Percentiles rank a stretch among this genome's conserved stretches.
phyloP scores from a whole-genome alignment of 495 filamentous ascomycete species.

The Lindgomyces ingoldianus region DNA sequence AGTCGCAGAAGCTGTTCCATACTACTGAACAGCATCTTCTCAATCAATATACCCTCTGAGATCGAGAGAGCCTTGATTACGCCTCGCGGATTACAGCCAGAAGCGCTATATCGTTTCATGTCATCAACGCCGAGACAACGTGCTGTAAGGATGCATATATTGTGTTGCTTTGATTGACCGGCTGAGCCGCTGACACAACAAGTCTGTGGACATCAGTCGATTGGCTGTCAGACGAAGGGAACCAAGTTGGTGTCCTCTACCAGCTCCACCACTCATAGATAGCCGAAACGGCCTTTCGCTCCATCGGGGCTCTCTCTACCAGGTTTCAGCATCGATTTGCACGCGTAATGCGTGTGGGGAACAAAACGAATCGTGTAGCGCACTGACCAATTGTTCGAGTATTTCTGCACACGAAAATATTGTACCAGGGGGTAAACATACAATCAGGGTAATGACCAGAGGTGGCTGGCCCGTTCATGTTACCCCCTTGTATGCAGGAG shows the following conservation, averaged over 20 bases:
- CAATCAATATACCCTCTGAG: conserved; percentile 1
- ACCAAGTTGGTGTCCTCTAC: conserved; percentile 5
- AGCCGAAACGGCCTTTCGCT: background rate
- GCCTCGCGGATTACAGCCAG: background rate
- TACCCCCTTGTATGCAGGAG: no score
- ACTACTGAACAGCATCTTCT: conserved; percentile 1
- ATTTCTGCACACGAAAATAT: background rate
- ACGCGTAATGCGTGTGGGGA: background rate
- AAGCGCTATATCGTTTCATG: background rate
- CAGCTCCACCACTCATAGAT: conserved; percentile 1
- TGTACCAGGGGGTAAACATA: background rate
- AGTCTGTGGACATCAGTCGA: conserved; percentile 1
- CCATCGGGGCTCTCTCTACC: background rate
- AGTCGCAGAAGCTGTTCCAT: conserved; percentile 2
- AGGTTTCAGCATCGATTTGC: conserved; percentile 3
- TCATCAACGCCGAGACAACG: background rate
- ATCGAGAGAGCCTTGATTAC: background rate
- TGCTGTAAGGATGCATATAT: background rate
- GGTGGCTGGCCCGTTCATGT: background rate
- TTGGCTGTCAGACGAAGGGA: background rate
- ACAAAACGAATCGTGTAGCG: background rate
- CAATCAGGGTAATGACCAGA: background rate
- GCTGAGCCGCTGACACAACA: background rate
- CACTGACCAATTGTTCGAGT: background rate
- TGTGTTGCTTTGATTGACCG: background rate